Evolutionary conservation across 345 rosid species (phyloP).

Genomic region (Populus simonii): DNA sequence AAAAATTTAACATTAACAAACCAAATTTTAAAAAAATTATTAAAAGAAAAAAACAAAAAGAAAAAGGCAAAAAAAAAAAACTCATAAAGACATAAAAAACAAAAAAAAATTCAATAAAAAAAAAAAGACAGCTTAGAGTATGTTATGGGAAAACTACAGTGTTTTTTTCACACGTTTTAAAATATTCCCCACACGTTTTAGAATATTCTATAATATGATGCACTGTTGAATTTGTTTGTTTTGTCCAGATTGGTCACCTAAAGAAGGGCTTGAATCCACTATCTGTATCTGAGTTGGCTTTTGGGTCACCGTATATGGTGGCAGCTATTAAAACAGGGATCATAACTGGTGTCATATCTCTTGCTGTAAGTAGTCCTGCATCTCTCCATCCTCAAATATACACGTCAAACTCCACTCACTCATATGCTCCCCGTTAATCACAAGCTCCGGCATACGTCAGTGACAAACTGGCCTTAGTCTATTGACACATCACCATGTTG

Average conservation of each 20-base stretch:
- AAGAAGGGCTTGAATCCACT: conserved; percentile 82
- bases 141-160: too few relatives aligned
- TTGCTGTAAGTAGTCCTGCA: conserved; percentile 51
- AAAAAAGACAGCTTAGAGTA: too few relatives aligned
- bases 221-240: not conserved
- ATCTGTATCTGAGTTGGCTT: conserved; percentile 54
- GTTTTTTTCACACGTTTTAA: too few relatives aligned
- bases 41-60: too few relatives aligned
- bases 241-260: conserved; percentile 68
- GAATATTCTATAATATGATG: too few relatives aligned
- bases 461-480: not conserved
- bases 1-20: too few relatives aligned
- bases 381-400: not conserved
- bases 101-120: too few relatives aligned
- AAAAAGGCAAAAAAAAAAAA: too few relatives aligned
- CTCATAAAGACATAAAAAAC: too few relatives aligned
- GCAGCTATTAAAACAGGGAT: conserved; percentile 74
- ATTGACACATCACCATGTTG: not conserved
- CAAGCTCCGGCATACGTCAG: not conserved
- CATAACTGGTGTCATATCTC: conserved; percentile 71
- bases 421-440: not conserved
- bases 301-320: conserved; percentile 56
- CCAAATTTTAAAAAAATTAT: too few relatives aligned
- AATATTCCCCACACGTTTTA: too few relatives aligned
- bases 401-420: not conserved